A percentile compares a stretch with the other conserved stretches of the same genome.
phyloP scores from a whole-genome alignment of 2,329 filamentous ascomycete species.

The Hypoxylon sp. region DNA sequence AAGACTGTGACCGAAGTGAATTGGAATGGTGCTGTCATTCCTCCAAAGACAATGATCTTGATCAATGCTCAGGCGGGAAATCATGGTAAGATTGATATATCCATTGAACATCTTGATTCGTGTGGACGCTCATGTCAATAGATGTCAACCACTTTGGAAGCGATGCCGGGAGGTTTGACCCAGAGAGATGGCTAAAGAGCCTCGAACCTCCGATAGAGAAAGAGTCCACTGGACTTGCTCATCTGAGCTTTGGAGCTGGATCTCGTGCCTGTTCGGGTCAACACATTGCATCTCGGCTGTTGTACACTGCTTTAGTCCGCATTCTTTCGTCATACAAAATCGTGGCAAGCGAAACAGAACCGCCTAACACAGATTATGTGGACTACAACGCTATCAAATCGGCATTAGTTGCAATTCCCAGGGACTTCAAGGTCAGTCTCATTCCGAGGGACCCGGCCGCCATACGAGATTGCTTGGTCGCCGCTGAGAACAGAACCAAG shows the following conservation, averaged over 20 bases:
- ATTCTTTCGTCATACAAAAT: conserved; percentile 66
- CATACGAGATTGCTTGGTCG: conserved; percentile 59
- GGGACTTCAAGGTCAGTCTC: conserved; percentile 71
- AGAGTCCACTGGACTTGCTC: conserved; percentile 53
- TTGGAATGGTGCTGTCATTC: conserved; percentile 67
- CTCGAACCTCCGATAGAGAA: conserved; percentile 56
- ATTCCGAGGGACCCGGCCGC: conserved; percentile 63
- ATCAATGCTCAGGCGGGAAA: conserved; percentile 70
- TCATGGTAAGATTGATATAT: conserved; percentile 58
- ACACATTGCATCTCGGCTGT: conserved; percentile 64
- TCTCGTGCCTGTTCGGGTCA: conserved; percentile 67
- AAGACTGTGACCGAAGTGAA: conserved; percentile 66
- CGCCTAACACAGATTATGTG: conserved; percentile 73
- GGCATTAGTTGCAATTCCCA: conserved; percentile 71
- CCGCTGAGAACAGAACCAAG: conserved; percentile 62
- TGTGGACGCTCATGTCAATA: conserved; percentile 41
- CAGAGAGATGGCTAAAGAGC: conserved; percentile 63
- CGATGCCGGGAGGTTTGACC: conserved; percentile 63
- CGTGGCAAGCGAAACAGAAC: conserved; percentile 62
- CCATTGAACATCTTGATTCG: too few species aligned
- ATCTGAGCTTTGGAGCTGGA: conserved; percentile 68
- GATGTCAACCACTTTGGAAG: conserved; percentile 66
- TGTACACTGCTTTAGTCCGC: conserved; percentile 66
- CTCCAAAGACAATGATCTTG: conserved; percentile 67
- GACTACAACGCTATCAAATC: conserved; percentile 74